Conservation (phyloP, 2,329 filamentous ascomycete species). For the Sclerotinia sclerotiorum region DNA sequence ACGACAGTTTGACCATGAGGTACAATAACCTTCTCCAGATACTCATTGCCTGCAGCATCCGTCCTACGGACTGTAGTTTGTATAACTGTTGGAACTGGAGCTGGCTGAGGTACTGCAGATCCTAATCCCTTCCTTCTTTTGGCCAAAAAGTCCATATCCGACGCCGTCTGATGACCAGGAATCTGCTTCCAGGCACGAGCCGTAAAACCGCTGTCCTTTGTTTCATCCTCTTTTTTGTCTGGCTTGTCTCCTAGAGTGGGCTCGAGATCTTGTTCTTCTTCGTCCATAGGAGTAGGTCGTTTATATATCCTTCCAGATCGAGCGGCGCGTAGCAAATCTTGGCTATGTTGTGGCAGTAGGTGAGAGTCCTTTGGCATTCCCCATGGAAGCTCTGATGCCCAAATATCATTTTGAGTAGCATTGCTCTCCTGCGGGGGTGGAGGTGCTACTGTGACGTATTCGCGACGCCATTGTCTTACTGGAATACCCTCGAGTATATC, state of each 20-base stretch:
- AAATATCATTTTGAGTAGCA: constrained; percentile 62
- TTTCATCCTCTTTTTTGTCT: constrained; percentile 60
- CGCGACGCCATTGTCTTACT: constrained; percentile 84
- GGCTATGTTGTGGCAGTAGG: constrained; percentile 73
- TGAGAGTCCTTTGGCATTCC: constrained; percentile 85
- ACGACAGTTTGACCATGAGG: constrained; percentile 77
- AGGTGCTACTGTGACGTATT: constrained; percentile 66
- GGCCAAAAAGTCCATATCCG: constrained; percentile 55
- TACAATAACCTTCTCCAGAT: constrained; percentile 80
- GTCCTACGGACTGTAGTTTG: constrained; percentile 77
- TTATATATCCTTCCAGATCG: constrained; percentile 77
- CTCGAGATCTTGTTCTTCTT: constrained; percentile 57
- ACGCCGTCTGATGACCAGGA: constrained; percentile 56
- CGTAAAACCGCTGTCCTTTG: constrained; percentile 51
- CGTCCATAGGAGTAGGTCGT: constrained; percentile 61
- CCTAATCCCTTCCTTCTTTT: constrained; percentile 62
- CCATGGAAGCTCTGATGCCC: constrained; percentile 71
- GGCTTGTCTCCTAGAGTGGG: constrained; percentile 49
- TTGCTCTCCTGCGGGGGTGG: constrained; percentile 62
- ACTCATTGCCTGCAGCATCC: constrained; percentile 77
- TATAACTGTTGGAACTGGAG: constrained; percentile 60
- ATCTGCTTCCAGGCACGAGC: constrained; percentile 63
- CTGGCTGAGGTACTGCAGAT: constrained; percentile 53
- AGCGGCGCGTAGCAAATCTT: constrained; percentile 78
- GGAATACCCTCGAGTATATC: constrained; percentile 61